Conservation (phyloP, 2,329 filamentous ascomycete genomes). For the Fusarium abutilonis region DNA sequence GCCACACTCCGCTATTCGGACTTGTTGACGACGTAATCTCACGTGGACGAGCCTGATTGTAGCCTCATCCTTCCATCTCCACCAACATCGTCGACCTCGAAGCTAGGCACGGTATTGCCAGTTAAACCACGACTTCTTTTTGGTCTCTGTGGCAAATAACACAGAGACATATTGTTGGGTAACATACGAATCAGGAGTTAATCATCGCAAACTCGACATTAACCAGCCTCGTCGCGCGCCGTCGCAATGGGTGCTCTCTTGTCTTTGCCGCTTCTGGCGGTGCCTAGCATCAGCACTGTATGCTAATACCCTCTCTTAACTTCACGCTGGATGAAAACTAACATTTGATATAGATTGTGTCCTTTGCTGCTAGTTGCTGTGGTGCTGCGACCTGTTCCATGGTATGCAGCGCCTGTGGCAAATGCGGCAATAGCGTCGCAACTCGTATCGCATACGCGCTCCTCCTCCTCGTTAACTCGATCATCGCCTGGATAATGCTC, state of each 20-base stretch:
- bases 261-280: slow-evolving; percentile 86
- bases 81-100: slow-evolving; percentile 7
- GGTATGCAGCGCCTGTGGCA: slow-evolving; percentile 93
- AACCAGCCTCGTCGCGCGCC: slow-evolving; percentile 10
- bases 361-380: slow-evolving; percentile 88
- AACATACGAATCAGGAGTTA: not conserved
- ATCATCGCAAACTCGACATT: not conserved
- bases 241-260: slow-evolving; percentile 85
- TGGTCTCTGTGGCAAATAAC: not conserved
- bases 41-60: slow-evolving; percentile 37
- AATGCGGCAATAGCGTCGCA: slow-evolving; percentile 96
- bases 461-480: slow-evolving; percentile 94
- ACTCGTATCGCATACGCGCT: slow-evolving; percentile 97
- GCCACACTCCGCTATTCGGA: slow-evolving; percentile 8
- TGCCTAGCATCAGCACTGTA: slow-evolving; percentile 89
- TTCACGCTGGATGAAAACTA: slow-evolving; percentile 4
- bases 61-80: slow-evolving; percentile 35
- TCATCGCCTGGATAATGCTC: slow-evolving; percentile 98
- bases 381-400: slow-evolving; percentile 96
- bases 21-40: slow-evolving; percentile 42
- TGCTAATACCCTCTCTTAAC: slow-evolving; percentile 49
- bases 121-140: not conserved
- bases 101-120: slow-evolving; percentile 7
- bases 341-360: slow-evolving; percentile 67
- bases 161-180: not conserved